These are phyloP conservation scores for Diaporthe citri DNA, from an alignment of 2,329 filamentous ascomycete species.

Conservation along the genomic window DNA sequence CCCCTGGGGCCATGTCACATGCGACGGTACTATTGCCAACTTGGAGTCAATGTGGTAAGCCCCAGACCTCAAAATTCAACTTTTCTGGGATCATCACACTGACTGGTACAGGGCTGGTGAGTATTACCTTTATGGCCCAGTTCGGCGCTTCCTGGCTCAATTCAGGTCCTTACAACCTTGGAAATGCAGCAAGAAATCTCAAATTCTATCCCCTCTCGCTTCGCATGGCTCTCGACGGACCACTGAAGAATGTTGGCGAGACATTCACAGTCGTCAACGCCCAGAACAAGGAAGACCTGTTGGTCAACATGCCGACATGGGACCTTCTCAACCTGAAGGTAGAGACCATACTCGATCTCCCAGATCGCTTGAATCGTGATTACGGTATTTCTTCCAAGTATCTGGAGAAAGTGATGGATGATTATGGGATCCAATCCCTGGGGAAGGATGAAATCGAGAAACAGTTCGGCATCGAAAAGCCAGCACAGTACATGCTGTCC, in stretches of 20 bases:
- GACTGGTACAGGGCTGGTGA: slow-evolving; percentile 24
- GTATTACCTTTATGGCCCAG: background rate
- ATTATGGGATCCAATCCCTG: slow-evolving; percentile 55
- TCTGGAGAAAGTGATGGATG: slow-evolving; percentile 48
- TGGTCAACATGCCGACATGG: slow-evolving; percentile 52
- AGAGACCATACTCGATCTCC: slow-evolving; percentile 55
- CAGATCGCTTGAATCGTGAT: slow-evolving; percentile 52
- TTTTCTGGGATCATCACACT: background rate
- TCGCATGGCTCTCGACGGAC: slow-evolving; percentile 42
- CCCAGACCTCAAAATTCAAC: background rate
- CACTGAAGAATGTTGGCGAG: slow-evolving; percentile 47
- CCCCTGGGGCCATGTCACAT: slow-evolving; percentile 60
- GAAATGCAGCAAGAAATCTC: slow-evolving; percentile 52
- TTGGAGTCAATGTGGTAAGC: slow-evolving; percentile 62
- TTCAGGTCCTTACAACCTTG: background rate
- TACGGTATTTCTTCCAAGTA: slow-evolving; percentile 55
- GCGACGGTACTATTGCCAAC: slow-evolving; percentile 60
- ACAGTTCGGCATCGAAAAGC: slow-evolving; percentile 49
- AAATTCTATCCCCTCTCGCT: slow-evolving; percentile 55
- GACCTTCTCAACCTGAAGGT: slow-evolving; percentile 59
- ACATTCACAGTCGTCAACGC: slow-evolving; percentile 52
- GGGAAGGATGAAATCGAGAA: slow-evolving; percentile 55
- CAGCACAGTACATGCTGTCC: slow-evolving; percentile 53
- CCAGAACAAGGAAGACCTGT: slow-evolving; percentile 43
- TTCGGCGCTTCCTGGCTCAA: background rate